These are phyloP conservation scores for Furcasterigmium sp. DNA, from an alignment of 2,329 filamentous ascomycete species.

Conservation along the genomic window DNA sequence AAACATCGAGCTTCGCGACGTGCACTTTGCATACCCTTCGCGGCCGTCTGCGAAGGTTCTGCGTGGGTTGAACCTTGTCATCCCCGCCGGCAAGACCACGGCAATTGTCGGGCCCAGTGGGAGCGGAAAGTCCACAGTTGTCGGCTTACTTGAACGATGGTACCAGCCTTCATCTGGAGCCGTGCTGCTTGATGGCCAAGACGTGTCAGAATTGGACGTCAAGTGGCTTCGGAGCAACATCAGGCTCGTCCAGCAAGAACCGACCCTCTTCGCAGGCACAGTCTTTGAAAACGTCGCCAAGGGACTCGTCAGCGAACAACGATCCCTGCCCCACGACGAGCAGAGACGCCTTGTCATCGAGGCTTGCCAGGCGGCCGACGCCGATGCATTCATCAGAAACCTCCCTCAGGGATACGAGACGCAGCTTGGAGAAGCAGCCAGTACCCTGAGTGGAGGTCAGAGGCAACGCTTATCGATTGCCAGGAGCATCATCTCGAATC, in stretches of 20 bases:
- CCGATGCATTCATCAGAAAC: conserved; percentile 46
- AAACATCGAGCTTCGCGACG: conserved; percentile 30
- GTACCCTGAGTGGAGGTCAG: conserved; percentile 62
- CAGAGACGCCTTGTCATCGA: conserved; percentile 37
- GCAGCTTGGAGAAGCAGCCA: conserved; percentile 58
- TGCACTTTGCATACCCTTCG: conserved; percentile 39
- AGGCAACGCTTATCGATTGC: conserved; percentile 64
- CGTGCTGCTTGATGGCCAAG: conserved; percentile 19
- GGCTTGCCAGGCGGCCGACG: conserved; percentile 45
- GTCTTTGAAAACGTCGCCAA: conserved; percentile 46
- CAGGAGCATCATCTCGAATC: conserved; percentile 58
- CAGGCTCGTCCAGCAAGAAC: conserved; percentile 27
- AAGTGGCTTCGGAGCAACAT: conserved; percentile 21
- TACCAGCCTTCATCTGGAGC: conserved; percentile 43
- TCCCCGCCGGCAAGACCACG: conserved; percentile 42
- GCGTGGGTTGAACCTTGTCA: conserved; percentile 37
- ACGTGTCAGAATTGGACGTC: conserved; percentile 18
- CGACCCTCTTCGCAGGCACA: conserved; percentile 28
- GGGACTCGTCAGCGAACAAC: conserved; percentile 29
- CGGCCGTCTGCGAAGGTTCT: conserved; percentile 35
- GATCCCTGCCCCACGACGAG: conserved; percentile 27
- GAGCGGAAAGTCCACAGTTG: conserved; percentile 52
- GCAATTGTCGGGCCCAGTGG: conserved; percentile 55
- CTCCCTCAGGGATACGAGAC: conserved; percentile 55
- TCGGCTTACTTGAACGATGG: conserved; percentile 49